phyloP scores from a whole-genome alignment of 202 grass and related monocot species.

The Carex sylvatica region DNA sequence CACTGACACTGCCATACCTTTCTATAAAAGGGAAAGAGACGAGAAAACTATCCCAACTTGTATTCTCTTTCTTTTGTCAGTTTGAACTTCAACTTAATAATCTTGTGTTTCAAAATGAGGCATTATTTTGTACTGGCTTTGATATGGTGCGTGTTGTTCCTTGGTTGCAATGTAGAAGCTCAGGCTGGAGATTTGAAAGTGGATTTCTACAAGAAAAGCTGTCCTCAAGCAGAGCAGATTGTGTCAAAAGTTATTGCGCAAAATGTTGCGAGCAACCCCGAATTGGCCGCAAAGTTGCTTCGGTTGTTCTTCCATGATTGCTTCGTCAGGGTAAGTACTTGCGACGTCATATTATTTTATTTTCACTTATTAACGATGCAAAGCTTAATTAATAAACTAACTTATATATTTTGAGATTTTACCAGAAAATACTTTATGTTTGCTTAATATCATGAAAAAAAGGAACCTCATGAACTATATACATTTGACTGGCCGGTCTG shows the following conservation, averaged over 20 bases:
- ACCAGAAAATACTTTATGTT: neutral
- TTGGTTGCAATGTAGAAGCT: conserved; percentile 22
- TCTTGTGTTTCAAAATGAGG: conserved; percentile 13
- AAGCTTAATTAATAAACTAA: neutral
- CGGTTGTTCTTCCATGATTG: conserved; percentile 94
- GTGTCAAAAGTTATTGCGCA: conserved; percentile 34
- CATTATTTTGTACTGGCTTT: neutral
- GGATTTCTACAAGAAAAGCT: conserved; percentile 68
- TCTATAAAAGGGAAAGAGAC: conserved; percentile 5
- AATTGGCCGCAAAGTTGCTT: conserved; percentile 47
- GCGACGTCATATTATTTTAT: neutral
- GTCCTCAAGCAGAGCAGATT: conserved; percentile 49
- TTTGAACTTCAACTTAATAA: neutral
- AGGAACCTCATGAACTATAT: too few relatives aligned
- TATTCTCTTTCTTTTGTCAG: neutral
- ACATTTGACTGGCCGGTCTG: neutral
- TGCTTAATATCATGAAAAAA: neutral
- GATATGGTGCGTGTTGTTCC: neutral
- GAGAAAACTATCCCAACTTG: neutral
- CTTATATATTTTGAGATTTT: too few relatives aligned
- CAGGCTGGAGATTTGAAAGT: neutral
- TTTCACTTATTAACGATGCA: neutral
- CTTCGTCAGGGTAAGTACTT: conserved; percentile 57
- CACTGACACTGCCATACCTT: neutral
- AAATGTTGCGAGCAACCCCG: conserved; percentile 36